A percentile compares a stretch with the other conserved stretches of the same genome.
These are phyloP conservation scores for Microcyclospora pomicola DNA, from an alignment of 2,329 filamentous ascomycete species.

Conservation along the genomic window DNA sequence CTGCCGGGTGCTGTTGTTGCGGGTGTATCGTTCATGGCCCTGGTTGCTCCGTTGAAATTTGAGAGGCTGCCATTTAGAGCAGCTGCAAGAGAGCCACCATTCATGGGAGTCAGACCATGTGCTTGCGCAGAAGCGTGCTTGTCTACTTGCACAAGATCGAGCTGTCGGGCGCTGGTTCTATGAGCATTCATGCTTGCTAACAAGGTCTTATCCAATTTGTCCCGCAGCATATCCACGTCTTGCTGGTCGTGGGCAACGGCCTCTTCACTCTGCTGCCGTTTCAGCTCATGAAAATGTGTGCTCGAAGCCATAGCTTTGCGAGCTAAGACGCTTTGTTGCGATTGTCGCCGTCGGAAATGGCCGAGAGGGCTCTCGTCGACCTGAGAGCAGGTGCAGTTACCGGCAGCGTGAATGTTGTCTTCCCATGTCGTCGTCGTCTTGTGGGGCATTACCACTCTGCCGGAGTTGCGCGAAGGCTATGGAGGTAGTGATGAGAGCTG, in stretches of 20 bases:
- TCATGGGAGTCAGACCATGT: conserved; percentile 1
- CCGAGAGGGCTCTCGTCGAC: conserved; percentile 18
- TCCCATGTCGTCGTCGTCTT: no score
- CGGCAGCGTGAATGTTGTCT: conserved; percentile 14
- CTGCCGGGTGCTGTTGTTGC: conserved; percentile 47
- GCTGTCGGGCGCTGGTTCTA: neutral
- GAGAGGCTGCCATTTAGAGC: conserved; percentile 15
- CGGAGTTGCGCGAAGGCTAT: no score
- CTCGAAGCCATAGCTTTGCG: neutral
- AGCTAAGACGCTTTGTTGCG: conserved; percentile 17
- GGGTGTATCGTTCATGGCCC: conserved; percentile 49
- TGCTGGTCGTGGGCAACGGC: conserved; percentile 9
- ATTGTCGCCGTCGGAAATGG: conserved; percentile 20
- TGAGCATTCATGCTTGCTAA: conserved; percentile 3
- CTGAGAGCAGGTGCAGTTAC: conserved; percentile 17
- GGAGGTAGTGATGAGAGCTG: no score
- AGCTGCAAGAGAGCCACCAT: conserved; percentile 12
- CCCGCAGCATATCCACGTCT: conserved; percentile 17
- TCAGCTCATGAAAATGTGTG: neutral
- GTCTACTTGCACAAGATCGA: neutral
- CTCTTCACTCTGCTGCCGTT: neutral
- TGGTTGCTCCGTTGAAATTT: conserved; percentile 13
- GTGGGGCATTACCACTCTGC: no score
- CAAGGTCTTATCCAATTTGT: conserved; percentile 18
- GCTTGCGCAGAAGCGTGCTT: conserved; percentile 1